Conservation (phyloP, 208 protist genomes). For the Leishmania major region DNA sequence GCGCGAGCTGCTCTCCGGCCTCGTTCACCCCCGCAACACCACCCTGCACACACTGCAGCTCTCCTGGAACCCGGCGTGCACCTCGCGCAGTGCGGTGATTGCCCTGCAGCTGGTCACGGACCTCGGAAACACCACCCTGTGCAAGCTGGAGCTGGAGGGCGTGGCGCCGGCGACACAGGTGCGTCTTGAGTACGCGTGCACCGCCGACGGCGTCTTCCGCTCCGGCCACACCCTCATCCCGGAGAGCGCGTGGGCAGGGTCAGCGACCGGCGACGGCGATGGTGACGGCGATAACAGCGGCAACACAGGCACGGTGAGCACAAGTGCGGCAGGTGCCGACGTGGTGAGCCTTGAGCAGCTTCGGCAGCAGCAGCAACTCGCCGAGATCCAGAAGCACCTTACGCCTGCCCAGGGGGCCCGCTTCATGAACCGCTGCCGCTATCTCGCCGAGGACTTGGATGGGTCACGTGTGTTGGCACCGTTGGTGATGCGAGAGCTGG, state of each 20-base stretch:
- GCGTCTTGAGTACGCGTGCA: slow-evolving; percentile 36
- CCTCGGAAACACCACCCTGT: slow-evolving; percentile 17
- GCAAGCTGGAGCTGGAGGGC: slow-evolving; percentile 20
- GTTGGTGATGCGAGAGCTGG: slow-evolving; percentile 9
- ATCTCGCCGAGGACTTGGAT: slow-evolving; percentile 23
- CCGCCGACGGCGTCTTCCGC: slow-evolving; percentile 23
- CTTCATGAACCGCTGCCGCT: slow-evolving; percentile 14
- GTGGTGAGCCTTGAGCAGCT: not conserved
- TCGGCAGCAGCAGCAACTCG: not conserved
- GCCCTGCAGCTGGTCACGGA: slow-evolving; percentile 19
- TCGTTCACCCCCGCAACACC: slow-evolving; percentile 11
- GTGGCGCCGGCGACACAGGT: slow-evolving; percentile 20
- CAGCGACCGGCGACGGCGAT: not conserved
- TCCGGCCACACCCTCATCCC: slow-evolving; percentile 23
- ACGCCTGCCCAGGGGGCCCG: slow-evolving; percentile 17
- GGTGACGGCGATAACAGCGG: not conserved
- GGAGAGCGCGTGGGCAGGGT: not conserved
- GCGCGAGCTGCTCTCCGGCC: slow-evolving; percentile 42
- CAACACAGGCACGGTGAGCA: not conserved
- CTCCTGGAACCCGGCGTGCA: slow-evolving; percentile 25
- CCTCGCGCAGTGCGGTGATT: slow-evolving; percentile 23
- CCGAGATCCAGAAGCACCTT: not conserved
- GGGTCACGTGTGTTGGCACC: slow-evolving; percentile 21
- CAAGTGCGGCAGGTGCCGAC: not conserved
- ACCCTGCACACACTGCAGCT: slow-evolving; percentile 18